Conservation (phyloP, 2,329 filamentous ascomycete species). For the Apiospora arundinis region DNA sequence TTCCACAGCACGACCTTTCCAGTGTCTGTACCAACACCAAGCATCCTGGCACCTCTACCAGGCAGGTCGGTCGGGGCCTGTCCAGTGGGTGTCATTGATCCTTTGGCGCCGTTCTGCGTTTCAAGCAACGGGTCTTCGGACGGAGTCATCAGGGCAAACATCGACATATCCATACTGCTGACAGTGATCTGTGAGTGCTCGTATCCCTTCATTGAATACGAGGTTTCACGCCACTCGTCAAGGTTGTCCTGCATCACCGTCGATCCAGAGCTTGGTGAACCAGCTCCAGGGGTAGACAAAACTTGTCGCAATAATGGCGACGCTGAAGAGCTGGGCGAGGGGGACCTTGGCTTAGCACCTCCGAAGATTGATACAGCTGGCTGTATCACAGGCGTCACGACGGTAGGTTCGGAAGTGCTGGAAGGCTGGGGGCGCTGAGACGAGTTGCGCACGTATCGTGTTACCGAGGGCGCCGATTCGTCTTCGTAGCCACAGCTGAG, state of each 20-base stretch:
- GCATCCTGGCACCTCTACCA: slow-evolving; percentile 80
- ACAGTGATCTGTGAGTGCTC: slow-evolving; percentile 70
- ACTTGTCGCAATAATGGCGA: slow-evolving; percentile 31
- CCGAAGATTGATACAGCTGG: slow-evolving; percentile 41
- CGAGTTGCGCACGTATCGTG: slow-evolving; percentile 36
- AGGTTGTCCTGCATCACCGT: slow-evolving; percentile 36
- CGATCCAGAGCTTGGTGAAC: slow-evolving; percentile 35
- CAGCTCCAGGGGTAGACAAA: slow-evolving; percentile 18
- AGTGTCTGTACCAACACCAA: slow-evolving; percentile 80
- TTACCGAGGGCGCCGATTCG: slow-evolving; percentile 51
- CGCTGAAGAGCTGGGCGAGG: slow-evolving; percentile 27
- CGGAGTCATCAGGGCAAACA: slow-evolving; percentile 71
- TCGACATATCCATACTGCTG: slow-evolving; percentile 76
- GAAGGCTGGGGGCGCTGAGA: neutral
- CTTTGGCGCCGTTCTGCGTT: slow-evolving; percentile 51
- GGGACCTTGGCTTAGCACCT: slow-evolving; percentile 29
- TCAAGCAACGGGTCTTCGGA: slow-evolving; percentile 80
- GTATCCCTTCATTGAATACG: slow-evolving; percentile 66
- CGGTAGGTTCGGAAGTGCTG: neutral
- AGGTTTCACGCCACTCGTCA: slow-evolving; percentile 72
- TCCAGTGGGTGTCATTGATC: slow-evolving; percentile 56
- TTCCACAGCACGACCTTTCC: slow-evolving; percentile 88
- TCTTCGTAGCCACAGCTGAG: slow-evolving; percentile 75
- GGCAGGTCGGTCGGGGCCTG: slow-evolving; percentile 68
- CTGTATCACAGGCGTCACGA: too few species aligned